A percentile compares a stretch with the other conserved stretches of the same genome.
phyloP scores from a whole-genome alignment of 768 basidiomycete species.

The Pleurotus tuber-regium region DNA sequence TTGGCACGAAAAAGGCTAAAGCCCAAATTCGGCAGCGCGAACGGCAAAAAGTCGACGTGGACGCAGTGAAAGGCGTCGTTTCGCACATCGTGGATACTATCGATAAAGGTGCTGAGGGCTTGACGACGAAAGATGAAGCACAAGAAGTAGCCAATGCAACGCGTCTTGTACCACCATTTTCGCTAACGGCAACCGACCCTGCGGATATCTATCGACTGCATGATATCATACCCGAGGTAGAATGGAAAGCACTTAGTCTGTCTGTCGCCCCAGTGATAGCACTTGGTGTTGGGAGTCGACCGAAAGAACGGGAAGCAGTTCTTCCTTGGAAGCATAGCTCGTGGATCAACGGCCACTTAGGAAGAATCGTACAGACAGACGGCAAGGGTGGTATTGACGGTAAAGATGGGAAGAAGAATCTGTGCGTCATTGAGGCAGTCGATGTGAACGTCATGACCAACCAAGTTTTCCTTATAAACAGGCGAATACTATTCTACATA shows the following conservation, averaged over 20 bases:
- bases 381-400: slow-evolving; percentile 40
- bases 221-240: slow-evolving; percentile 74
- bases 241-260: slow-evolving; percentile 71
- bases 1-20: slow-evolving; percentile 94
- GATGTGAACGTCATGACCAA: neutral
- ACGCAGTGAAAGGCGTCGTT: slow-evolving; percentile 83
- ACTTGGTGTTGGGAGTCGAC: slow-evolving; percentile 49
- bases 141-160: slow-evolving; percentile 59
- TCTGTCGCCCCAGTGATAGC: slow-evolving; percentile 23
- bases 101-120: slow-evolving; percentile 61
- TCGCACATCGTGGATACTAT: slow-evolving; percentile 83
- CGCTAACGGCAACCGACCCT: slow-evolving; percentile 62
- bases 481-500: slow-evolving; percentile 79
- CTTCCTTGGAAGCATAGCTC: slow-evolving; percentile 61
- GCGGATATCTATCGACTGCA: slow-evolving; percentile 74
- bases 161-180: slow-evolving; percentile 76
- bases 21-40: slow-evolving; percentile 80
- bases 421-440: slow-evolving; percentile 44
- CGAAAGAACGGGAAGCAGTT: slow-evolving; percentile 48
- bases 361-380: slow-evolving; percentile 26
- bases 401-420: slow-evolving; percentile 54
- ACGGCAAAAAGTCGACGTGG: slow-evolving; percentile 86
- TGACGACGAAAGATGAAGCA: slow-evolving; percentile 70
- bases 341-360: slow-evolving; percentile 73
- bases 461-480: slow-evolving; percentile 24